A percentile compares a stretch with the other conserved stretches of the same genome.
These are phyloP conservation scores for Pseudogymnoascus pannorum DNA, from an alignment of 2,329 filamentous ascomycete genomes.

Conservation along the genomic window DNA sequence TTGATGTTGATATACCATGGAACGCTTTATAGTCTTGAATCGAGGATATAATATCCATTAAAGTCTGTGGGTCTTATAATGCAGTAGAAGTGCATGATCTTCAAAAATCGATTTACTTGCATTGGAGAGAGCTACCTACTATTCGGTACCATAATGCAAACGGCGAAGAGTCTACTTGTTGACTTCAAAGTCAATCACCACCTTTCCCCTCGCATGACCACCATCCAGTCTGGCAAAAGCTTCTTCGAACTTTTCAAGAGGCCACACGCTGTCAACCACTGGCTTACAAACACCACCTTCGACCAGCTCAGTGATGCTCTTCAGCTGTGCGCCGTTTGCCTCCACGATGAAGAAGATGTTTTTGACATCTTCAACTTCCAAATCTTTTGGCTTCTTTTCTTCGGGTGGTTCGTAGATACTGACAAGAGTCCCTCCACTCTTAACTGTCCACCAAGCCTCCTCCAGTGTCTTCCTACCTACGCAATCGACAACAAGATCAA, in stretches of 20 bases:
- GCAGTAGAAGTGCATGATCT: not conserved
- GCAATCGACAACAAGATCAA: conserved; percentile 39
- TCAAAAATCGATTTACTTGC: conserved; percentile 1
- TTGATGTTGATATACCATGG: conserved; percentile 41
- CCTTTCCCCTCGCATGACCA: conserved; percentile 37
- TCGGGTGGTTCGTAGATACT: conserved; percentile 35
- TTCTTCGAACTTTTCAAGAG: conserved; percentile 33
- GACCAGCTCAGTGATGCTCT: conserved; percentile 32
- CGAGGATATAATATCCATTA: not conserved
- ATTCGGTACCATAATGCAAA: not conserved
- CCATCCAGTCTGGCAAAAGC: conserved; percentile 34
- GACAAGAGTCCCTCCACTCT: conserved; percentile 31
- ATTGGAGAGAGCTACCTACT: too few species aligned
- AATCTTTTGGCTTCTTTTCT: conserved; percentile 25
- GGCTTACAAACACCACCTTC: conserved; percentile 31
- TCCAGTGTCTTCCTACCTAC: conserved; percentile 34
- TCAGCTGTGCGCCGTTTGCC: conserved; percentile 31
- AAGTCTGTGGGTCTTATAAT: not conserved
- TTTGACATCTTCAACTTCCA: conserved; percentile 25
- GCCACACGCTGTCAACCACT: conserved; percentile 36
- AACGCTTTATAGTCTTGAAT: not conserved
- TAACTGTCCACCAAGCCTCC: conserved; percentile 37
- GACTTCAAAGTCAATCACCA: conserved; percentile 30
- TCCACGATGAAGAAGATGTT: conserved; percentile 38
- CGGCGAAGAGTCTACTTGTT: not conserved